phyloP scores from a whole-genome alignment of 2,329 filamentous ascomycete genomes.

The Beauveria australis region DNA sequence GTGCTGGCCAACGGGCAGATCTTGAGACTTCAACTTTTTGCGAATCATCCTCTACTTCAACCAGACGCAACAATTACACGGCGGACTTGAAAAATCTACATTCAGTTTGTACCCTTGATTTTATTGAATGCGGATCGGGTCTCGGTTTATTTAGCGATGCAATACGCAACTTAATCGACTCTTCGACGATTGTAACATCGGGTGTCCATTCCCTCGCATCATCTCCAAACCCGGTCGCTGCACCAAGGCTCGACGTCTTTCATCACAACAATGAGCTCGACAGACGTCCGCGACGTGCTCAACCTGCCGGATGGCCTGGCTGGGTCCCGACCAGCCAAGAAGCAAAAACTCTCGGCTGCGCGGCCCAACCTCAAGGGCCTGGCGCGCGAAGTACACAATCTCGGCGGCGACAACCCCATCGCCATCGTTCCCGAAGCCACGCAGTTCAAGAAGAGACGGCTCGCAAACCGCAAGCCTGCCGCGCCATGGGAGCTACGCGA shows the following conservation, averaged over 20 bases:
- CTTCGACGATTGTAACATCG: constrained; percentile 11
- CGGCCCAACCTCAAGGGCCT: constrained; percentile 54
- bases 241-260: neutral
- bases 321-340: constrained; percentile 57
- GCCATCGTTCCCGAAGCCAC: constrained; percentile 55
- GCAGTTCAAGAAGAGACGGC: constrained; percentile 51
- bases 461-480: constrained; percentile 46
- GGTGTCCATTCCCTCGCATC: neutral
- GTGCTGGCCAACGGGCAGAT: neutral
- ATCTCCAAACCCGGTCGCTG: neutral
- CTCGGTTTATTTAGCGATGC: neutral
- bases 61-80: neutral
- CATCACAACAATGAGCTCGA: constrained; percentile 32
- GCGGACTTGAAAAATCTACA: neutral
- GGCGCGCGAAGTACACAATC: constrained; percentile 56
- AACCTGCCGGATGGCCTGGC: constrained; percentile 58
- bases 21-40: neutral
- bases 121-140: neutral
- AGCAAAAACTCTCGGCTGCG: constrained; percentile 59
- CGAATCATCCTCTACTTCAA: neutral
- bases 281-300: constrained; percentile 82
- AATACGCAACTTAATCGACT: neutral
- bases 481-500: constrained; percentile 57
- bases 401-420: constrained; percentile 59
- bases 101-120: neutral